These are phyloP conservation scores for slime mould (Dictyostelium discoideum) DNA, from an alignment of 78 protist species.

Conservation along the genomic window DNA sequence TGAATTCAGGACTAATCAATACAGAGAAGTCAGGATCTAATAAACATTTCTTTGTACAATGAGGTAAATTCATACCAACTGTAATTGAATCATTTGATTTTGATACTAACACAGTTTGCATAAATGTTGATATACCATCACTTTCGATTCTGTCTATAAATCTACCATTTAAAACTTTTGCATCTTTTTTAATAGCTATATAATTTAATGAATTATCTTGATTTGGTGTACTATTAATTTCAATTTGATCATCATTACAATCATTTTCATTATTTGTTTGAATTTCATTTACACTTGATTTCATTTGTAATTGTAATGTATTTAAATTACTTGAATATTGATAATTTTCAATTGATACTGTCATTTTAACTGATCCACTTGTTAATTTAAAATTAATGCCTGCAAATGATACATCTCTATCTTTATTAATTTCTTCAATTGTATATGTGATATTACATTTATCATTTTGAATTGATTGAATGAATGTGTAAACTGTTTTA, in stretches of 20 bases:
- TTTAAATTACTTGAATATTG: neutral
- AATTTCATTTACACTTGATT: neutral
- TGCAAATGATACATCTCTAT: neutral
- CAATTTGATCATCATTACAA: neutral
- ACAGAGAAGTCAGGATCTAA: neutral
- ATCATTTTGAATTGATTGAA: neutral
- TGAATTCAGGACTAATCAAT: neutral
- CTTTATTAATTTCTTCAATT: neutral
- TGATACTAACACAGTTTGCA: neutral
- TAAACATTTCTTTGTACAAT: neutral
- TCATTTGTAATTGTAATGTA: neutral
- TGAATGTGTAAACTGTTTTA: neutral
- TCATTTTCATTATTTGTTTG: neutral
- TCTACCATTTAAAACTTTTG: neutral
- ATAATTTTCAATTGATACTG: neutral
- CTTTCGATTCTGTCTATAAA: neutral
- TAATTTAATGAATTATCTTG: neutral
- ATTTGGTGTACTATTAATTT: neutral
- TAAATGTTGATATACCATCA: neutral
- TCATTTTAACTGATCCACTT: neutral
- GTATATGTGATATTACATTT: neutral
- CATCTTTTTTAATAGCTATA: neutral
- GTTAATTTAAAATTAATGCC: neutral
- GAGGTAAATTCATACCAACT: neutral
- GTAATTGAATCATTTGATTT: neutral